A percentile compares a stretch with the other conserved stretches of the same genome.
These are phyloP conservation scores for Buxus sempervirens DNA, from an alignment of 164 flowering plant genomes.

Conservation along the genomic window DNA sequence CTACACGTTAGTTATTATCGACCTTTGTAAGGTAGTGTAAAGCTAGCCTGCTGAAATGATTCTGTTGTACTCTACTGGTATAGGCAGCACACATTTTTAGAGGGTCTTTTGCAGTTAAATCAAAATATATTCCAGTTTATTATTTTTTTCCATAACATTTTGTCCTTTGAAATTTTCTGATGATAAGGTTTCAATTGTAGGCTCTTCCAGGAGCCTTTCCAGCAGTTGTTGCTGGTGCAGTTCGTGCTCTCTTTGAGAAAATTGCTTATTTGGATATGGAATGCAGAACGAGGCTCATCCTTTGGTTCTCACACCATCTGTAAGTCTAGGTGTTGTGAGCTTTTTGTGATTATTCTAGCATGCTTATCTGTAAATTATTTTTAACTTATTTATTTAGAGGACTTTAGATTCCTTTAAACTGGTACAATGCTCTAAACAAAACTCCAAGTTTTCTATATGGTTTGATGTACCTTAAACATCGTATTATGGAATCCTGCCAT, in stretches of 20 bases:
- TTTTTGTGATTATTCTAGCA: background rate
- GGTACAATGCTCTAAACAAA: no score
- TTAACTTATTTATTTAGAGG: no score
- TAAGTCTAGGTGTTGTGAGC: constrained; percentile 34
- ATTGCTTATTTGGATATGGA: constrained; percentile 95
- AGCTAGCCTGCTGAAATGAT: background rate
- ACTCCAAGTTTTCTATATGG: no score
- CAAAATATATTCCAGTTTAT: no score
- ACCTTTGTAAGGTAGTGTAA: constrained; percentile 87
- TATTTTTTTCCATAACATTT: no score
- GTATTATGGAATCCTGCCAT: no score
- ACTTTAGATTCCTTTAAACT: background rate
- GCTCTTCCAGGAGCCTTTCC: constrained; percentile 99
- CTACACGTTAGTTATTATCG: constrained; percentile 92
- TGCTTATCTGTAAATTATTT: background rate
- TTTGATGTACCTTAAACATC: no score
- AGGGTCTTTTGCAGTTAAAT: no score
- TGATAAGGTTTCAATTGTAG: constrained; percentile 29
- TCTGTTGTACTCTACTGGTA: background rate
- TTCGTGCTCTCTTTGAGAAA: constrained; percentile 92
- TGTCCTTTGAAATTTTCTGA: no score
- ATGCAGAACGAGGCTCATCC: constrained; percentile 86
- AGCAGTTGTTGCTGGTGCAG: constrained; percentile 94
- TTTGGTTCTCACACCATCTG: constrained; percentile 99
- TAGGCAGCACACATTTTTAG: no score